Evolutionary conservation across 2,329 filamentous ascomycete species (phyloP).

Genomic region (Mycogone perniciosa): DNA sequence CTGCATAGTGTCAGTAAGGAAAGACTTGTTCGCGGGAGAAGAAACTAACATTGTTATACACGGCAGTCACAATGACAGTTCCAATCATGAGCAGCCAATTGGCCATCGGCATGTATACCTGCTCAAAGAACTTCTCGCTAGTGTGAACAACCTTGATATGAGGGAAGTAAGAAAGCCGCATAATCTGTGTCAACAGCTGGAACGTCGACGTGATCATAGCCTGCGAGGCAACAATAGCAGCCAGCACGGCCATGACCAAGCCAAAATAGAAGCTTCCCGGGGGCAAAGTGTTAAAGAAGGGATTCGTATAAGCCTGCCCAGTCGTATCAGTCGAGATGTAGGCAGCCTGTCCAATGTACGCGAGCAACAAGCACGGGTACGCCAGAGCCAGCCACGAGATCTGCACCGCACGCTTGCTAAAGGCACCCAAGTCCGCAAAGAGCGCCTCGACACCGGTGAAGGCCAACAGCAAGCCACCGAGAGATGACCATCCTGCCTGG

Average conservation of each 20-base stretch:
- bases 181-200: conserved; percentile 62
- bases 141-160: conserved; percentile 70
- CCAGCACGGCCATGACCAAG: conserved; percentile 61
- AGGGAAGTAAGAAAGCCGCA: conserved; percentile 66
- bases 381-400: conserved; percentile 64
- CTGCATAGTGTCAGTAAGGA: conserved; percentile 17
- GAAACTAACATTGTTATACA: conserved; percentile 59
- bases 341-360: conserved; percentile 69
- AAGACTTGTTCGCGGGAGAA: not conserved
- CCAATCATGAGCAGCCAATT: conserved; percentile 76
- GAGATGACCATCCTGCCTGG: conserved; percentile 54
- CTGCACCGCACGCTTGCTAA: conserved; percentile 63
- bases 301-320: conserved; percentile 44
- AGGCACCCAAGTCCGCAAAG: conserved; percentile 73
- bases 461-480: conserved; percentile 65
- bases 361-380: conserved; percentile 59
- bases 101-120: conserved; percentile 68
- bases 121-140: conserved; percentile 62
- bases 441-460: conserved; percentile 77
- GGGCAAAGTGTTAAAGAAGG: conserved; percentile 66
- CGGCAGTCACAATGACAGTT: conserved; percentile 64
- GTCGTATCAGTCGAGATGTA: conserved; percentile 57
- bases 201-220: conserved; percentile 74
- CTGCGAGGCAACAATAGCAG: conserved; percentile 69
- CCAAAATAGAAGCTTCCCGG: conserved; percentile 62